Conservation (phyloP, 2,329 filamentous ascomycete species). For the Esteya vermicola region DNA sequence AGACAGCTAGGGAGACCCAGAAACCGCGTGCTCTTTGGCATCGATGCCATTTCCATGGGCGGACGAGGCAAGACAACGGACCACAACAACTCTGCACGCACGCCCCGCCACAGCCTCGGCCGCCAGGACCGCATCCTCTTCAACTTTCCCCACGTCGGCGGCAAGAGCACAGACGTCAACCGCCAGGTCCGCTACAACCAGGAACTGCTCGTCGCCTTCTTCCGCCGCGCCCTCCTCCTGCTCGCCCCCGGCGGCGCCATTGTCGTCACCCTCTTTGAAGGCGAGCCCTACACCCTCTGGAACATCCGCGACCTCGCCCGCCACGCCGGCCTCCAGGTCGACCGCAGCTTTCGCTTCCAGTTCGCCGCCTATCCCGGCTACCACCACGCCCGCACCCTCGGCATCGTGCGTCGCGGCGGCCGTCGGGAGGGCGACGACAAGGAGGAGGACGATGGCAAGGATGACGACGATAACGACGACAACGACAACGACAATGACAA, state of each 20-base stretch:
- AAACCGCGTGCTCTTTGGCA: constrained; percentile 37
- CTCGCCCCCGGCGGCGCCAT: constrained; percentile 47
- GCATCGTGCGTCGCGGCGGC: constrained; percentile 29
- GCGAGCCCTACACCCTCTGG: constrained; percentile 90
- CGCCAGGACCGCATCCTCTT: constrained; percentile 65
- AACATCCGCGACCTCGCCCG: constrained; percentile 79
- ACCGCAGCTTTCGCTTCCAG: constrained; percentile 56
- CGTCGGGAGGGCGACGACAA: not conserved
- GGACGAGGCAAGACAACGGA: not conserved
- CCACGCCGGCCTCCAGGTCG: constrained; percentile 57
- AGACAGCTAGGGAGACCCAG: no score
- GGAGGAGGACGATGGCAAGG: not conserved
- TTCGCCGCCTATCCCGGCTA: constrained; percentile 58
- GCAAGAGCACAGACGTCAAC: constrained; percentile 84
- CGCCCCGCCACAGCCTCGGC: not conserved
- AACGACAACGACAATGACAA: not conserved
- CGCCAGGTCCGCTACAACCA: constrained; percentile 89
- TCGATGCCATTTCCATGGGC: constrained; percentile 55
- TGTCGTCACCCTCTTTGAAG: constrained; percentile 81
- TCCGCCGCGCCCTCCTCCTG: constrained; percentile 35
- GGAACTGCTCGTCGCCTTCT: constrained; percentile 58
- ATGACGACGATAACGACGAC: constrained; percentile 18
- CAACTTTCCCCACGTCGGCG: constrained; percentile 95
- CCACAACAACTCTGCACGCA: no score
- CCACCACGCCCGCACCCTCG: constrained; percentile 57